phyloP scores from a whole-genome alignment of 2,329 filamentous ascomycete species.

The Leptographium radiaticola region DNA sequence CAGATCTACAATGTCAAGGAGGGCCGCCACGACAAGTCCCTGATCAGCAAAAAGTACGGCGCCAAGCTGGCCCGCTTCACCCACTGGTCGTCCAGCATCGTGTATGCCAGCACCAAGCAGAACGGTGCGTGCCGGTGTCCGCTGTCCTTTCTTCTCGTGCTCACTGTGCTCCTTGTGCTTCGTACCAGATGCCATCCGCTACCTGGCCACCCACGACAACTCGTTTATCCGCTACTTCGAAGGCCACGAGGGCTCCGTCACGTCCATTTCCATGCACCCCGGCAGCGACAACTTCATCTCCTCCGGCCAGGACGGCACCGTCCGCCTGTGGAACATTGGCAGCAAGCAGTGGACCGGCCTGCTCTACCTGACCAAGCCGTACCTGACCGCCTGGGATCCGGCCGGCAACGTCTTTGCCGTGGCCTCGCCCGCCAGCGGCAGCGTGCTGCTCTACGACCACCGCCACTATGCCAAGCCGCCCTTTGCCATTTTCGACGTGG shows the following conservation, averaged over 20 bases:
- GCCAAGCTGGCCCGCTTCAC: constrained; percentile 91
- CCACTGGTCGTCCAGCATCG: constrained; percentile 77
- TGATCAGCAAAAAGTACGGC: constrained; percentile 94
- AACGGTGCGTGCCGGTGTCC: constrained; percentile 46
- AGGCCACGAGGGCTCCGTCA: constrained; percentile 77
- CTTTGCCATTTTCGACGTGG: constrained; percentile 73
- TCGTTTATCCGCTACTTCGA: constrained; percentile 93
- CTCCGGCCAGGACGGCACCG: constrained; percentile 79
- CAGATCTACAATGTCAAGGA: constrained; percentile 92
- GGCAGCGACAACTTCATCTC: constrained; percentile 86
- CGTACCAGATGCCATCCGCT: constrained; percentile 64
- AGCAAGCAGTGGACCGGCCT: constrained; percentile 70
- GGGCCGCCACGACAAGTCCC: constrained; percentile 74
- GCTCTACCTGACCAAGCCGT: constrained; percentile 67
- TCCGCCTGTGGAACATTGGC: constrained; percentile 79
- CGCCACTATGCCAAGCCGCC: constrained; percentile 89
- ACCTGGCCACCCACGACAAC: constrained; percentile 87
- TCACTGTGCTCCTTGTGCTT: not conserved
- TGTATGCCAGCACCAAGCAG: constrained; percentile 92
- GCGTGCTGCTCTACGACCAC: constrained; percentile 79
- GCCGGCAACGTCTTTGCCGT: constrained; percentile 87
- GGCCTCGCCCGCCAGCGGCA: constrained; percentile 66
- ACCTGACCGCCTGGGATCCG: constrained; percentile 80
- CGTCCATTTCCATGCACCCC: constrained; percentile 70
- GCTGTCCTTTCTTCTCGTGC: not conserved